Base-by-base conservation (phyloP, 495 filamentous ascomycete species). In the Aspergillus baeticus region DNA sequence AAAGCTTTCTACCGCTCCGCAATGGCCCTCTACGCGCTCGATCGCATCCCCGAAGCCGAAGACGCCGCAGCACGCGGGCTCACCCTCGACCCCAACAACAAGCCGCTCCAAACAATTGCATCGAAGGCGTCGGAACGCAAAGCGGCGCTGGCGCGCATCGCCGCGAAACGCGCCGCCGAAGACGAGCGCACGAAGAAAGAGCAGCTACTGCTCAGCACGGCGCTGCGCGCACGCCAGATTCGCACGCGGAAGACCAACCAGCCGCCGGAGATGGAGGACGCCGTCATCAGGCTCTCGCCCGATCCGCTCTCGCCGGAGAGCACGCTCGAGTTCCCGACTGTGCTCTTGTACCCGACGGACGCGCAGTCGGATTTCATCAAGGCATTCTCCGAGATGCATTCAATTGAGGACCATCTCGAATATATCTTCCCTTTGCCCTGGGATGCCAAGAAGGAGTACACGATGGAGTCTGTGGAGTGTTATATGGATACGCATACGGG, bases 1-100 rank as follows among this genome's bases (percentile, higher is more conserved):
- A 98, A 98, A 72, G 91, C 93, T 5, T 89, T 84, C 66, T 98
- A 96, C 69, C 87, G 94, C 51, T 89, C 87, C 23, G 81, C 87
- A 0, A 76, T 78, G 58, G 92, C 94, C 6, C 79, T 94, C 55
- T 74, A 91, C 17, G 83, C 86, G 7, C 79, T 96, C 6, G 83
- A 85, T 59, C 87, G 85, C 64, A 69, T 94, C 48, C 63, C 70
- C 10, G 90, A 94, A 66, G 91, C 94, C 5, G 79, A 84, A 58
- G 90, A 96, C 65, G 84, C 87, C 3, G 89, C 85, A 54, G 67
- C 77, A 5, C 79, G 84, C 5, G 93, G 92, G 0, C 74, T 96
- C 1, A 70, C 71, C 0, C 63, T 94, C n/a, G 88, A 93, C 36
- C 69, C 83, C 6, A 47, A 65, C 1, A 87, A 88, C 61, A 68